Evolutionary conservation across 176 grass and related monocot genomes (phyloP).

Genomic region (Puccinellia tenuiflora): DNA sequence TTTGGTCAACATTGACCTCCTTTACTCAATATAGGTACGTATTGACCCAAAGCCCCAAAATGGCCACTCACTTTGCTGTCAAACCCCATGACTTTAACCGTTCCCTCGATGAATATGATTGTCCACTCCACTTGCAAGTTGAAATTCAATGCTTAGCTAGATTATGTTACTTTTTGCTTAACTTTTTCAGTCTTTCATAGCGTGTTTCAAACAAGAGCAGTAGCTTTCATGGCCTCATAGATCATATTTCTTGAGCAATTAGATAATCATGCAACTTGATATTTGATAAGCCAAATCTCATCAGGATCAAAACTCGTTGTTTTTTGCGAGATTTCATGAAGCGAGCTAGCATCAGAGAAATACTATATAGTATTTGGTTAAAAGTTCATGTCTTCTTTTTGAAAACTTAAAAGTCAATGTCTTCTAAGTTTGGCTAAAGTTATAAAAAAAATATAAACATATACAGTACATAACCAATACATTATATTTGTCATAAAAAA

Average conservation of each 20-base stretch:
- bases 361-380: no score
- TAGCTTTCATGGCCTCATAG: neutral
- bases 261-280: neutral
- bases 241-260: neutral
- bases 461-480: no score
- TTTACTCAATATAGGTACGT: neutral
- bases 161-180: neutral
- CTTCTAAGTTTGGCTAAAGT: no score
- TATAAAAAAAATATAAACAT: no score
- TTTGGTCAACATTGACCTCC: neutral
- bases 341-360: no score
- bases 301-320: no score
- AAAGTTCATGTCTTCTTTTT: no score
- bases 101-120: constrained; percentile 19
- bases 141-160: neutral
- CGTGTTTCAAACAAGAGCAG: neutral
- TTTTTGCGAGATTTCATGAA: no score
- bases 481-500: no score
- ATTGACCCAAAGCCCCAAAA: neutral
- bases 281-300: neutral
- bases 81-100: constrained; percentile 2
- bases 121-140: constrained; percentile 37
- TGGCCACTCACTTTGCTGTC: neutral
- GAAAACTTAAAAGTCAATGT: no score
- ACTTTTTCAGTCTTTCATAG: neutral